These are phyloP conservation scores for Vachellia collinsii DNA, from an alignment of 306 rosid genomes.

Conservation along the genomic window DNA sequence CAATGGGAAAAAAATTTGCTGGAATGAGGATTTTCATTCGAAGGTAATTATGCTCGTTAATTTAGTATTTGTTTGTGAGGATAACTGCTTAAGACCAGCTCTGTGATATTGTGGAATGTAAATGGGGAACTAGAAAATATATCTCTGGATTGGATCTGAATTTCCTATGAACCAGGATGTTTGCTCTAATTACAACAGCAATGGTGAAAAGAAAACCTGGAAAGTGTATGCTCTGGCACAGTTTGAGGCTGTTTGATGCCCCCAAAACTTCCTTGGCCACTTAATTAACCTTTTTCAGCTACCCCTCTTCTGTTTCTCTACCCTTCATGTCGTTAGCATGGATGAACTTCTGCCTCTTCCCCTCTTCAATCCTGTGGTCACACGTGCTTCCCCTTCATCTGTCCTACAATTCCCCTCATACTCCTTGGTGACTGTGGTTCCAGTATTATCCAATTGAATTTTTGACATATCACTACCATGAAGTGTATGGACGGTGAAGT, in stretches of 20 bases:
- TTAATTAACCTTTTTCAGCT: neutral
- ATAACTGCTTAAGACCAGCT: neutral
- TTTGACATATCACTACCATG: neutral
- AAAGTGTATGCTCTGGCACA: neutral
- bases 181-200: neutral
- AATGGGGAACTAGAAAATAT: neutral
- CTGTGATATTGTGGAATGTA: neutral
- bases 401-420: neutral
- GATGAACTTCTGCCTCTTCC: neutral
- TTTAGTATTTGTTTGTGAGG: slow-evolving; percentile 18
- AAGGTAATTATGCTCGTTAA: slow-evolving; percentile 62
- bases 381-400: neutral
- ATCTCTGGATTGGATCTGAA: neutral
- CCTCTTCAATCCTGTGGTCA: neutral
- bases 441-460: neutral
- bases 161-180: neutral
- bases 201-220: neutral
- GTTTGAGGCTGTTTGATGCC: neutral
- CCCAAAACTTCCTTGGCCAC: neutral
- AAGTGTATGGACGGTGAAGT: neutral
- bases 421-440: neutral
- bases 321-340: neutral
- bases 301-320: neutral
- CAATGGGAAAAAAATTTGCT: slow-evolving; percentile 95
- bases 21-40: slow-evolving; percentile 97